Evolutionary conservation across 2,329 filamentous ascomycete genomes (phyloP).

Genomic region (Xylaria sp.): DNA sequence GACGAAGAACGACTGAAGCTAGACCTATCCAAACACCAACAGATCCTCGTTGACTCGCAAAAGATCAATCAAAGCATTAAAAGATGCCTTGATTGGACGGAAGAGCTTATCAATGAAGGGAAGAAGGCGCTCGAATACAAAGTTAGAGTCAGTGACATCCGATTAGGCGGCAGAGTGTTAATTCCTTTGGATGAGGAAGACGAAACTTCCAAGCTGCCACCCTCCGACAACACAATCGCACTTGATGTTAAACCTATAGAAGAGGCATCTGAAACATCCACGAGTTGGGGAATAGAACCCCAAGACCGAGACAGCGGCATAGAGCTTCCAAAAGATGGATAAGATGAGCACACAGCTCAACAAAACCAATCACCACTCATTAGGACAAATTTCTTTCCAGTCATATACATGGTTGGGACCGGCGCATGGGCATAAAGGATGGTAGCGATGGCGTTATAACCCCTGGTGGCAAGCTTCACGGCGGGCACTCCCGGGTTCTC

Average conservation of each 20-base stretch:
- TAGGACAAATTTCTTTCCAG: conserved; percentile 24
- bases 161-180: conserved; percentile 83
- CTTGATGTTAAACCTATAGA: conserved; percentile 35
- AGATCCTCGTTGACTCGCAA: conserved; percentile 87
- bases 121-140: conserved; percentile 86
- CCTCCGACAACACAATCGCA: conserved; percentile 44
- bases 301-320: conserved; percentile 65
- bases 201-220: conserved; percentile 44
- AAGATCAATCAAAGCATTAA: conserved; percentile 96
- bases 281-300: conserved; percentile 47
- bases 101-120: conserved; percentile 88
- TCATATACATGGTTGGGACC: conserved; percentile 23
- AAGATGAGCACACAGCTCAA: conserved; percentile 9
- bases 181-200: conserved; percentile 66
- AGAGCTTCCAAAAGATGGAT: conserved; percentile 56
- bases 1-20: conserved; percentile 87
- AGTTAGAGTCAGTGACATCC: conserved; percentile 80
- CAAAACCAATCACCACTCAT: conserved; percentile 32
- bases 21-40: conserved; percentile 88
- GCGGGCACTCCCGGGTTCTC: conserved; percentile 8
- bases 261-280: conserved; percentile 36
- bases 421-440: conserved; percentile 35
- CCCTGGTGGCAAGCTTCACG: conserved; percentile 29
- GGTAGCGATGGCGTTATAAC: conserved; percentile 38
- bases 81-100: conserved; percentile 87